Evolutionary conservation across 116 monocot genomes (phyloP).

Genomic region (Thalassia testudinum): DNA sequence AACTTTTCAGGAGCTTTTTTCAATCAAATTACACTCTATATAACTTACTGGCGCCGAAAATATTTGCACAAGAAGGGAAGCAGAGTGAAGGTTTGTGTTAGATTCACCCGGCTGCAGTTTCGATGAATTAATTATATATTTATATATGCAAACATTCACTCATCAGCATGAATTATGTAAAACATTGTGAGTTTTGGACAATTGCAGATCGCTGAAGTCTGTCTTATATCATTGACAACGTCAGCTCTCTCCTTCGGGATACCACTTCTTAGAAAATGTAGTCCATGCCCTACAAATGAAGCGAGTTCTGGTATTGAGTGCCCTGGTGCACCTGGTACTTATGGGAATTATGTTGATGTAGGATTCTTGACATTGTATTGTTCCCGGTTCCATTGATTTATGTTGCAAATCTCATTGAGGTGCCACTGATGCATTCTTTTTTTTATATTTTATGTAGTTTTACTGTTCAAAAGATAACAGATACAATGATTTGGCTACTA

Average conservation of each 20-base stretch:
- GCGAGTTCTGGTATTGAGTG: conserved; percentile 75
- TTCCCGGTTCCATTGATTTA: background rate
- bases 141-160: no score
- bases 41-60: conserved; percentile 76
- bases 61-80: conserved; percentile 88
- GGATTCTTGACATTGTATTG: background rate
- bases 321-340: conserved; percentile 88
- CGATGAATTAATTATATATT: no score
- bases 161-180: no score
- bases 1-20: conserved; percentile 72
- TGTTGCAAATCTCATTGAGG: no score
- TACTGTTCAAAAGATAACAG: conserved; percentile 73
- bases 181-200: no score
- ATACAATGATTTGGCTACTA: conserved; percentile 98
- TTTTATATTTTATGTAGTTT: conserved; percentile 37
- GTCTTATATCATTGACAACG: conserved; percentile 76
- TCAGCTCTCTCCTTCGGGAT: conserved; percentile 86
- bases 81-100: conserved; percentile 57
- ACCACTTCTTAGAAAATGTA: conserved; percentile 90
- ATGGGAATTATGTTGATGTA: conserved; percentile 97
- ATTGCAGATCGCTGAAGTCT: conserved; percentile 79
- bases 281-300: conserved; percentile 68
- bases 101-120: background rate
- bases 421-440: background rate
- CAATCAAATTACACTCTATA: conserved; percentile 95